These are phyloP conservation scores for Tinospora cordifolia DNA, from an alignment of 164 flowering plant species.

Conservation along the genomic window DNA sequence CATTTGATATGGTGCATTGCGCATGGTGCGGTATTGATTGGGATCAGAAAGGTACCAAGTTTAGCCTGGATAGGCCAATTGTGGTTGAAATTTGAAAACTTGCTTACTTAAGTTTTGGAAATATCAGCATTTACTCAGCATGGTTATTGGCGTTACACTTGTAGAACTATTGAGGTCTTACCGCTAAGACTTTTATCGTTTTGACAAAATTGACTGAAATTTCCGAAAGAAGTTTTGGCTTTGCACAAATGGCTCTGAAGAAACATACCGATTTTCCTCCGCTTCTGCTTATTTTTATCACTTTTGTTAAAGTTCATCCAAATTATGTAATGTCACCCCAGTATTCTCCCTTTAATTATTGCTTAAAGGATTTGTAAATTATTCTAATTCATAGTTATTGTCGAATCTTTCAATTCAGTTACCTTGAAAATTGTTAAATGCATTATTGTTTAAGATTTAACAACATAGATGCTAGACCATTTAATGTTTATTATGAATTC, in stretches of 20 bases:
- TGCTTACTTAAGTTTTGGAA: not conserved
- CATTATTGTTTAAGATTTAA: not conserved
- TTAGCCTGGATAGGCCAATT: not conserved
- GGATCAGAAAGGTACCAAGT: slow-evolving; percentile 74
- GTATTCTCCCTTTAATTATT: no score
- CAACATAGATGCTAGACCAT: not conserved
- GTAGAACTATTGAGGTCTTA: not conserved
- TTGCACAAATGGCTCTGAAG: not conserved
- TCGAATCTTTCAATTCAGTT: not conserved
- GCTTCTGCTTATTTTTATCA: not conserved
- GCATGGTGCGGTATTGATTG: slow-evolving; percentile 83
- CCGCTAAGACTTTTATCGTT: not conserved
- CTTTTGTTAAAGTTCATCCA: not conserved
- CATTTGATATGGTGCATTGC: slow-evolving; percentile 97
- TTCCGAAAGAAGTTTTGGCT: not conserved
- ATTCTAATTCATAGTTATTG: no score
- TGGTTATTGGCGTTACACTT: not conserved
- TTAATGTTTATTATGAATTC: not conserved
- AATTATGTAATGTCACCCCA: not conserved
- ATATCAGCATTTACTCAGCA: not conserved
- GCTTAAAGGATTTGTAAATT: no score
- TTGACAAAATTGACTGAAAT: not conserved
- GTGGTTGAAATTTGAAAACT: not conserved
- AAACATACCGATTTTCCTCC: not conserved
- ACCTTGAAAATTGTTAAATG: not conserved